phyloP scores from a whole-genome alignment of 257 asterid species.

The Fraxinus quadrangulata region DNA sequence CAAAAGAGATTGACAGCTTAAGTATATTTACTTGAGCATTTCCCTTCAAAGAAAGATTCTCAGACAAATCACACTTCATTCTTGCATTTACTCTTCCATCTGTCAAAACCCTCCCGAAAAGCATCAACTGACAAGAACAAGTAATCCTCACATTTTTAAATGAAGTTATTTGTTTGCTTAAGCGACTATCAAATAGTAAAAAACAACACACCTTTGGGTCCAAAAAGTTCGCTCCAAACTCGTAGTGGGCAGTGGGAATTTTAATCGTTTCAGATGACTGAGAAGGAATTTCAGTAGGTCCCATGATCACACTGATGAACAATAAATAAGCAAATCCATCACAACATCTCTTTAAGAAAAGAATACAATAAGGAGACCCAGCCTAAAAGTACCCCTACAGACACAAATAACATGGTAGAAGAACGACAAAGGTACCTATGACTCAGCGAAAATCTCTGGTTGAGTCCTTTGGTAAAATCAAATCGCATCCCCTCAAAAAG shows the following conservation, averaged over 20 bases:
- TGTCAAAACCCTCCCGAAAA: constrained; percentile 80
- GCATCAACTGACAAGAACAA: constrained; percentile 73
- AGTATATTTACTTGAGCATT: constrained; percentile 71
- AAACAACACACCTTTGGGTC: constrained; percentile 67
- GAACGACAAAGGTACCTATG: constrained; percentile 66
- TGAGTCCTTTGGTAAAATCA: constrained; percentile 91
- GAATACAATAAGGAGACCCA: neutral
- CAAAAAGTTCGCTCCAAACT: constrained; percentile 88
- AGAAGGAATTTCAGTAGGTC: constrained; percentile 90
- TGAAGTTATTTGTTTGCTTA: neutral
- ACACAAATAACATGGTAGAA: neutral
- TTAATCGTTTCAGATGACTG: constrained; percentile 86
- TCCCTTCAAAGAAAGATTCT: constrained; percentile 82
- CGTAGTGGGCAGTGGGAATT: constrained; percentile 87
- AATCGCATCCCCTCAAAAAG: constrained; percentile 96
- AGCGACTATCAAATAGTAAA: constrained; percentile 17
- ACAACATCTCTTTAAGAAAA: neutral
- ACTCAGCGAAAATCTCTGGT: constrained; percentile 87
- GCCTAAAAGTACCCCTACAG: neutral
- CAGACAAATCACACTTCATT: constrained; percentile 84
- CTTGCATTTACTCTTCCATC: constrained; percentile 96
- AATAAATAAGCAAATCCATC: constrained; percentile 18
- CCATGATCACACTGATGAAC: constrained; percentile 80
- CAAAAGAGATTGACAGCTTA: constrained; percentile 22
- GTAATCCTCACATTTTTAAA: constrained; percentile 28